These are phyloP conservation scores for Wallacemonas collosoma DNA, from an alignment of 208 protist genomes.

Conservation along the genomic window DNA sequence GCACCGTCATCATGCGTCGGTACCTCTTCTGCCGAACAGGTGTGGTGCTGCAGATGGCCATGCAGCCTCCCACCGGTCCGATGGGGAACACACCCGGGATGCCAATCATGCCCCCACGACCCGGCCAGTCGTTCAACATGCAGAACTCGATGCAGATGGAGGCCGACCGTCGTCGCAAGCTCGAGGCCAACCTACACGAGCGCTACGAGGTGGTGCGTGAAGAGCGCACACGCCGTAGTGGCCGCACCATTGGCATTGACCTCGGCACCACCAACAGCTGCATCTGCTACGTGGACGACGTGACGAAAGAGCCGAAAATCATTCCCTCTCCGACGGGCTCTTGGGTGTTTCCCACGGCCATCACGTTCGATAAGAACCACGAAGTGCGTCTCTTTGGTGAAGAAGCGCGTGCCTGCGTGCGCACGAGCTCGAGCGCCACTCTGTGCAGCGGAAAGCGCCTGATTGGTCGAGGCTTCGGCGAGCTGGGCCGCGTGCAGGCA, in stretches of 20 bases:
- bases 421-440: conserved; percentile 85
- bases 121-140: conserved; percentile 56
- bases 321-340: conserved; percentile 91
- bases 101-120: conserved; percentile 28
- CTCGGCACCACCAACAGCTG: conserved; percentile 98
- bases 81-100: conserved; percentile 9
- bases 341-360: conserved; percentile 91
- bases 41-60: conserved; percentile 41
- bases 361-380: conserved; percentile 92
- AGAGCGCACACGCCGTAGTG: conserved; percentile 36
- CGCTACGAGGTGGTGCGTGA: conserved; percentile 84
- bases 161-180: conserved; percentile 65
- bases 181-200: conserved; percentile 60
- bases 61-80: conserved; percentile 23
- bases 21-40: conserved; percentile 30
- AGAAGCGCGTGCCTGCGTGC: conserved; percentile 84
- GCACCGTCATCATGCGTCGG: conserved; percentile 31
- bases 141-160: conserved; percentile 84
- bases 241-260: conserved; percentile 96
- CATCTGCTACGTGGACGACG: conserved; percentile 90
- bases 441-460: conserved; percentile 92
- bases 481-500: conserved; percentile 80
- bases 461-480: conserved; percentile 86
- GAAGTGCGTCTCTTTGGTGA: conserved; percentile 86
- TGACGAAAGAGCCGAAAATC: conserved; percentile 79